Evolutionary conservation across 2,329 filamentous ascomycete genomes (phyloP).

Genomic region (Colletotrichum nymphaeae): DNA sequence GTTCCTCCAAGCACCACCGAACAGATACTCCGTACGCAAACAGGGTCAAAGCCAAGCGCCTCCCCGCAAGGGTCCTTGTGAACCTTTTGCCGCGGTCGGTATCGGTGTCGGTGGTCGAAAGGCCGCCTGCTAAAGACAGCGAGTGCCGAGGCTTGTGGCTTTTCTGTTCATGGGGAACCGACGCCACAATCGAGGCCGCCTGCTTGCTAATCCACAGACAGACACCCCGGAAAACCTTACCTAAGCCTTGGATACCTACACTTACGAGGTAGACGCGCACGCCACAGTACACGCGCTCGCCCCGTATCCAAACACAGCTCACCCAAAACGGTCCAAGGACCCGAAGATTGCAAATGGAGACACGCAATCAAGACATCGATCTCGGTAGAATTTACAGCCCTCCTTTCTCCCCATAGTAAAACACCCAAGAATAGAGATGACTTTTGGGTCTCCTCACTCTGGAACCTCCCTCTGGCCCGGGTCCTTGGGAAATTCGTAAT

Average conservation of each 20-base stretch:
- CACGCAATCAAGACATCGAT: background rate
- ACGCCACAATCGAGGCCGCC: background rate
- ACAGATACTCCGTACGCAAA: too few species aligned
- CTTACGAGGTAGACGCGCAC: background rate
- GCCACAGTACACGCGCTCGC: background rate
- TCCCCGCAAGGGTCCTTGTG: too few species aligned
- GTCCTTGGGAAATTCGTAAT: background rate
- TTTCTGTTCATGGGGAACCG: background rate
- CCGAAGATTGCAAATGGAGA: background rate
- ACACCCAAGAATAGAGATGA: background rate
- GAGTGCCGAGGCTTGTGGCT: background rate
- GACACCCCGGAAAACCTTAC: background rate
- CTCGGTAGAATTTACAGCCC: background rate
- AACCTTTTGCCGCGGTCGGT: too few species aligned
- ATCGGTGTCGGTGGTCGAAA: too few species aligned
- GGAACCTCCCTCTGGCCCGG: background rate
- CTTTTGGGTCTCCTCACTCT: background rate
- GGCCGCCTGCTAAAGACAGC: too few species aligned
- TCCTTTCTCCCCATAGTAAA: background rate
- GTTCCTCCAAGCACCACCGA: background rate
- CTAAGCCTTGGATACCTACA: background rate
- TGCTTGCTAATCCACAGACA: background rate
- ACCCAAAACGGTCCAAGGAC: background rate
- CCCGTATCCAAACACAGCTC: background rate
- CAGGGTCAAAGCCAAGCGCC: too few species aligned